These are phyloP conservation scores for Vicia villosa DNA, from an alignment of 306 rosid species.

Conservation along the genomic window DNA sequence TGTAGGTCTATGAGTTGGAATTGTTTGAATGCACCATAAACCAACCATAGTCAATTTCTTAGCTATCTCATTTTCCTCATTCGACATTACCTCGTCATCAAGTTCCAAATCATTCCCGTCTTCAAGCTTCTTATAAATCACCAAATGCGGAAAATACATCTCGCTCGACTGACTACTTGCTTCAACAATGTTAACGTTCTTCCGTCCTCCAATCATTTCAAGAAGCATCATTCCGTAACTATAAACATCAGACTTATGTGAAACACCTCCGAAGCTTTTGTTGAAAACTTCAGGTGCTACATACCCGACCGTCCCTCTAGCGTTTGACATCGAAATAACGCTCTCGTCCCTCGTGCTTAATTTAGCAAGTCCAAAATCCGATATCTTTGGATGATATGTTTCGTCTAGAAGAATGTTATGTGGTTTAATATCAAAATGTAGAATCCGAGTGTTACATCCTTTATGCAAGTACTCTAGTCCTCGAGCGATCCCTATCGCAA, in stretches of 20 bases:
- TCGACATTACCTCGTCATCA: slow-evolving; percentile 16
- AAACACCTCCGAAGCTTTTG: slow-evolving; percentile 54
- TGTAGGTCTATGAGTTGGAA: slow-evolving; percentile 50
- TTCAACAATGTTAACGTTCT: slow-evolving; percentile 33
- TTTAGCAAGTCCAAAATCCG: slow-evolving; percentile 52
- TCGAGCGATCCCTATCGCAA: slow-evolving; percentile 41
- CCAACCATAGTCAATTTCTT: slow-evolving; percentile 57
- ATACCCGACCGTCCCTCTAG: slow-evolving; percentile 51
- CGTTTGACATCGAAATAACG: slow-evolving; percentile 42
- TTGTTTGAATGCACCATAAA: slow-evolving; percentile 58
- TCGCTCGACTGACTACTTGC: slow-evolving; percentile 42
- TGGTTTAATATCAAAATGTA: slow-evolving; percentile 49
- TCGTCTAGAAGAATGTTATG: slow-evolving; percentile 47
- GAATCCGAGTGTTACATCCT: slow-evolving; percentile 45
- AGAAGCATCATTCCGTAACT: slow-evolving; percentile 51
- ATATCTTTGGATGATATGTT: slow-evolving; percentile 36
- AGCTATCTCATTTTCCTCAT: slow-evolving; percentile 43
- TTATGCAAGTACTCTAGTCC: slow-evolving; percentile 47
- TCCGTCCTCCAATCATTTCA: slow-evolving; percentile 53
- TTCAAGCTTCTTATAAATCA: slow-evolving; percentile 46
- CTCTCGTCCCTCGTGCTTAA: slow-evolving; percentile 43
- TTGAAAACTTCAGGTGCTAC: slow-evolving; percentile 45
- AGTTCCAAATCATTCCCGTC: slow-evolving; percentile 34
- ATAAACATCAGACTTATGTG: slow-evolving; percentile 53
- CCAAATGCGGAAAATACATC: slow-evolving; percentile 48